phyloP scores from a whole-genome alignment of 768 basidiomycete genomes.

The Mrakia frigida region DNA sequence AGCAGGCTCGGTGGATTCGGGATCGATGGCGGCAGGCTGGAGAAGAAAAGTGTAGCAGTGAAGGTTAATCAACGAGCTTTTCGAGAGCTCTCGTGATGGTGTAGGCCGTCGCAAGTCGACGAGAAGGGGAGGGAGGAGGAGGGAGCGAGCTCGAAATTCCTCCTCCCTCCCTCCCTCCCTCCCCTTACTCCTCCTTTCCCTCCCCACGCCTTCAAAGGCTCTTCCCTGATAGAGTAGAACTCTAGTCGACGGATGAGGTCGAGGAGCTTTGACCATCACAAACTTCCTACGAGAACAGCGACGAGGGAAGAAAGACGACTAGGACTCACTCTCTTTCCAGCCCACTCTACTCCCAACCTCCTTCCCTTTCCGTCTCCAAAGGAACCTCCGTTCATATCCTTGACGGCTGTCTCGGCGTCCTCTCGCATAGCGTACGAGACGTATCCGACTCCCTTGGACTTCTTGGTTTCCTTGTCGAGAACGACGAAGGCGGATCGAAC shows the following conservation, averaged over 20 bases:
- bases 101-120: too few species aligned
- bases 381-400: slow-evolving; percentile 60
- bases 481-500: slow-evolving; percentile 92
- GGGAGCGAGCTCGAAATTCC: too few species aligned
- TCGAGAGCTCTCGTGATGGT: background rate
- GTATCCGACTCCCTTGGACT: slow-evolving; percentile 92
- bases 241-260: background rate
- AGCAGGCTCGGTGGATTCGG: slow-evolving; percentile 19
- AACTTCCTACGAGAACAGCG: background rate
- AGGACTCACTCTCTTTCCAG: slow-evolving; percentile 58
- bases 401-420: slow-evolving; percentile 72
- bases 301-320: background rate
- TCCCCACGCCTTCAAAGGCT: too few species aligned
- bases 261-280: background rate
- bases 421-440: slow-evolving; percentile 84
- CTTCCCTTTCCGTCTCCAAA: slow-evolving; percentile 60
- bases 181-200: too few species aligned
- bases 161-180: too few species aligned
- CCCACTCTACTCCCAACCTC: slow-evolving; percentile 70
- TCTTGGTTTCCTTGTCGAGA: slow-evolving; percentile 51
- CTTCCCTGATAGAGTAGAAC: background rate
- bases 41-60: background rate
- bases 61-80: background rate
- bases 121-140: too few species aligned
- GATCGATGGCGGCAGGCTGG: slow-evolving; percentile 13